Evolutionary conservation across 345 rosid species (phyloP).

Genomic region (Dimocarpus longan): DNA sequence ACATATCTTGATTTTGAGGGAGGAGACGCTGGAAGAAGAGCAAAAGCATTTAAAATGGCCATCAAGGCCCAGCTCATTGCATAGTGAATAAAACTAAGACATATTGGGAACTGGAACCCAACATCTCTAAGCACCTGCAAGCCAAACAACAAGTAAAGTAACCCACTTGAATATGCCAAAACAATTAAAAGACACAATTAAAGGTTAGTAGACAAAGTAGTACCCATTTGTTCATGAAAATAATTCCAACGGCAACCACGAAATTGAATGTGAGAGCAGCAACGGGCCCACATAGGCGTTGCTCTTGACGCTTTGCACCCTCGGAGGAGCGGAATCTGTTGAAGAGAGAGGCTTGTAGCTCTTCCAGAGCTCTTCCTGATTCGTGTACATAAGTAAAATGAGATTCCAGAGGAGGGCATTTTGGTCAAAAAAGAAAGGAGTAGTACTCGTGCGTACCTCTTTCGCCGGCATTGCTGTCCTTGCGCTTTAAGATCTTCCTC

Average conservation of each 20-base stretch:
- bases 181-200: neutral
- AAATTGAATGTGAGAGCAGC: constrained; percentile 41
- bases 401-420: too few relatives aligned
- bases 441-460: constrained; percentile 18
- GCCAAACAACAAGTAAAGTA: neutral
- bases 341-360: constrained; percentile 43
- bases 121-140: constrained; percentile 81
- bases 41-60: constrained; percentile 75
- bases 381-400: neutral
- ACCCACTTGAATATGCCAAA: constrained; percentile 13
- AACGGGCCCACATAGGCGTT: constrained; percentile 35
- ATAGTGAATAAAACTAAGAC: constrained; percentile 88
- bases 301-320: constrained; percentile 37
- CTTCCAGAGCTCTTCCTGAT: constrained; percentile 53
- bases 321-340: constrained; percentile 38
- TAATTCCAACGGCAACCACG: constrained; percentile 34
- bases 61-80: constrained; percentile 71
- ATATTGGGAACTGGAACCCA: constrained; percentile 86
- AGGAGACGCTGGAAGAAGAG: constrained; percentile 74
- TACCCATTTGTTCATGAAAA: constrained; percentile 81
- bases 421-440: too few relatives aligned
- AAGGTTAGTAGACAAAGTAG: constrained; percentile 20
- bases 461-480: constrained; percentile 53
- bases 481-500: constrained; percentile 48
- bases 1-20: constrained; percentile 63